Evolutionary conservation across 2,329 filamentous ascomycete genomes (phyloP).

Genomic region (Aplosporella prunicola): DNA sequence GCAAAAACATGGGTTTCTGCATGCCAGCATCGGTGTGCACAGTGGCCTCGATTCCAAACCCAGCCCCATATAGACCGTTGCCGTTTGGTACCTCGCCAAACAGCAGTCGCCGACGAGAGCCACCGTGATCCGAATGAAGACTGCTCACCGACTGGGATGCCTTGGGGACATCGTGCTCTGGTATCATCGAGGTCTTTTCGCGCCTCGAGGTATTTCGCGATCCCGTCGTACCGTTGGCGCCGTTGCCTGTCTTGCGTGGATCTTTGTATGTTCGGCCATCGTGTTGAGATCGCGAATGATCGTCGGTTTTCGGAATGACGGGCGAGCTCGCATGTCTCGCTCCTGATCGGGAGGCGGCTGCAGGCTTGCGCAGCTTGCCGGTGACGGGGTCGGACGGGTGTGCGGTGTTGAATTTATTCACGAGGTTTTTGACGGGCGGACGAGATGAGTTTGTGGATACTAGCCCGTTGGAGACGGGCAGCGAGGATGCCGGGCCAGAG

Average conservation of each 20-base stretch:
- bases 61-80: slow-evolving; percentile 1
- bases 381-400: slow-evolving; percentile 21
- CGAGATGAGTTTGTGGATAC: slow-evolving; percentile 12
- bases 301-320: too few species aligned
- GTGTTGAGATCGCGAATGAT: background rate
- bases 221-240: slow-evolving; percentile 5
- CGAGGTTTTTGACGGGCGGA: slow-evolving; percentile 28
- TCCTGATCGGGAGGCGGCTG: slow-evolving; percentile 19
- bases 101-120: slow-evolving; percentile 6
- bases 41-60: slow-evolving; percentile 6
- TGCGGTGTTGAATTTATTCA: slow-evolving; percentile 27
- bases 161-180: slow-evolving; percentile 7
- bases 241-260: slow-evolving; percentile 5
- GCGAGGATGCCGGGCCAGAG: slow-evolving; percentile 6
- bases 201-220: slow-evolving; percentile 8
- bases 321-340: slow-evolving; percentile 18
- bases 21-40: slow-evolving; percentile 6
- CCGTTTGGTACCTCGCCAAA: slow-evolving; percentile 10
- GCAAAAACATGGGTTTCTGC: slow-evolving; percentile 9
- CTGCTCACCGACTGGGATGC: slow-evolving; percentile 9
- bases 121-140: slow-evolving; percentile 3
- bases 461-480: slow-evolving; percentile 6
- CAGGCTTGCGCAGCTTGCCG: slow-evolving; percentile 16
- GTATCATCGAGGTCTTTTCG: slow-evolving; percentile 2
- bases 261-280: slow-evolving; percentile 1